Percentiles rank a stretch among this genome's conserved stretches.
phyloP scores from a whole-genome alignment of 2,329 filamentous ascomycete species.

The Gaeumannomyces tritici region DNA sequence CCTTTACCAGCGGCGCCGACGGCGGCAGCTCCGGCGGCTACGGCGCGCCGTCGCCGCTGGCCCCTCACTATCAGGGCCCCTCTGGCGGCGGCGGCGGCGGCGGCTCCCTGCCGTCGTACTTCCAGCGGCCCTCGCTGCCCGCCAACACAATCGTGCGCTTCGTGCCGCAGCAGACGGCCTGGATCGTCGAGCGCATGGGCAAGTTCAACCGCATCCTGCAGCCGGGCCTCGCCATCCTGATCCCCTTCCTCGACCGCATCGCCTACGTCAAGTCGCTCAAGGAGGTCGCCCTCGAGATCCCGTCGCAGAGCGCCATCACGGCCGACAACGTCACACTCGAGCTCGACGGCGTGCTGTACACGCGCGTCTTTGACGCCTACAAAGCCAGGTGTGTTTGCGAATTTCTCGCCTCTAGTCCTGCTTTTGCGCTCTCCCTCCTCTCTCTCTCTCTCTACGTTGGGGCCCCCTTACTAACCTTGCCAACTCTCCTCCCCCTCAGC shows the following conservation, averaged over 20 bases:
- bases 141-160: constrained; percentile 94
- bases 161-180: constrained; percentile 98
- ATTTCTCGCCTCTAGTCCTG: neutral
- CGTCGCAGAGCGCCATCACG: constrained; percentile 94
- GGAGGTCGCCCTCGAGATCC: constrained; percentile 92
- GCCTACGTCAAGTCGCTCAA: constrained; percentile 97
- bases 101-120: constrained; percentile 60
- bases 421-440: constrained; percentile 1
- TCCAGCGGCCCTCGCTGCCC: constrained; percentile 64
- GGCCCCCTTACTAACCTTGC: neutral
- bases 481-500: constrained; percentile 33
- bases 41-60: constrained; percentile 8
- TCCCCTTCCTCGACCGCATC: constrained; percentile 89
- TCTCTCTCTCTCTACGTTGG: no score
- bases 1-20: neutral
- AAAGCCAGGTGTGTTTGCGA: constrained; percentile 71
- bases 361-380: constrained; percentile 93
- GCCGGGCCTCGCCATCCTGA: constrained; percentile 79
- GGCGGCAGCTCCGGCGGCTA: constrained; percentile 3
- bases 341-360: constrained; percentile 91
- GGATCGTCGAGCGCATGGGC: constrained; percentile 99
- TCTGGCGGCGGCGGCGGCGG: constrained; percentile 13
- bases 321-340: constrained; percentile 97
- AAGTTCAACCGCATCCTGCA: constrained; percentile 91
- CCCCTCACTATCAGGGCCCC: constrained; percentile 11